These are phyloP conservation scores for Tephrocybe sp. DNA, from an alignment of 768 basidiomycete species.

Conservation along the genomic window DNA sequence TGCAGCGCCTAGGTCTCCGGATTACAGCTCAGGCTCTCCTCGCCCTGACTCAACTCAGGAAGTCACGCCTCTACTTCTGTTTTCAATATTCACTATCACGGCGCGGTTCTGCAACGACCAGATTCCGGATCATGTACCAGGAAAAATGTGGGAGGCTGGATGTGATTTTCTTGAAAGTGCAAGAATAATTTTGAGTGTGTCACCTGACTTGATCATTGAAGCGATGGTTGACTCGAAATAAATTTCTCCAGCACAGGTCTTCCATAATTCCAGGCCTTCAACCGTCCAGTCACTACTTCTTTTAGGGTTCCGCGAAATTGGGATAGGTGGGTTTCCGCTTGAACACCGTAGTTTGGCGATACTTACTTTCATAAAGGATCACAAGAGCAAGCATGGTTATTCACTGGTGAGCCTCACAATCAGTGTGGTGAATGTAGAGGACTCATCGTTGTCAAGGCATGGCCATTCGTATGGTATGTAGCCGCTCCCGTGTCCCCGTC, in stretches of 20 bases:
- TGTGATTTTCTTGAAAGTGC: slow-evolving; percentile 63
- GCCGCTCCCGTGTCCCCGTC: background rate
- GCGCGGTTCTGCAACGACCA: slow-evolving; percentile 65
- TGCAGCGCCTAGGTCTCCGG: slow-evolving; percentile 24
- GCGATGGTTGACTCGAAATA: background rate
- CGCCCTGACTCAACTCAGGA: slow-evolving; percentile 58
- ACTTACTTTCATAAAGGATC: slow-evolving; percentile 33
- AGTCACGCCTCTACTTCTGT: slow-evolving; percentile 64
- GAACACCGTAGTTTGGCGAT: background rate
- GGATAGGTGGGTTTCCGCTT: slow-evolving; percentile 50
- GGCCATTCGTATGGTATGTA: slow-evolving; percentile 69
- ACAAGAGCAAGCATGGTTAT: slow-evolving; percentile 87
- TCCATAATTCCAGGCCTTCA: slow-evolving; percentile 66
- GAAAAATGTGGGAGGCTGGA: slow-evolving; percentile 72
- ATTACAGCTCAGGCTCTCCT: slow-evolving; percentile 28
- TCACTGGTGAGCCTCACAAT: slow-evolving; percentile 52
- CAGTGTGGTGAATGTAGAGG: background rate
- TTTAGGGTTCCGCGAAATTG: slow-evolving; percentile 81
- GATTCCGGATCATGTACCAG: slow-evolving; percentile 40
- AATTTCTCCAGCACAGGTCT: slow-evolving; percentile 48
- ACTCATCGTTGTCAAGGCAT: slow-evolving; percentile 42
- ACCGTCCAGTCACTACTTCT: slow-evolving; percentile 81
- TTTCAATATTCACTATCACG: slow-evolving; percentile 80
- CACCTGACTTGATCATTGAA: slow-evolving; percentile 1
- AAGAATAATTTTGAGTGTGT: slow-evolving; percentile 59